A percentile compares a stretch with the other conserved stretches of the same genome.
phyloP scores from a whole-genome alignment of 805 yeast genomes.

The Candida sanyiensis region DNA sequence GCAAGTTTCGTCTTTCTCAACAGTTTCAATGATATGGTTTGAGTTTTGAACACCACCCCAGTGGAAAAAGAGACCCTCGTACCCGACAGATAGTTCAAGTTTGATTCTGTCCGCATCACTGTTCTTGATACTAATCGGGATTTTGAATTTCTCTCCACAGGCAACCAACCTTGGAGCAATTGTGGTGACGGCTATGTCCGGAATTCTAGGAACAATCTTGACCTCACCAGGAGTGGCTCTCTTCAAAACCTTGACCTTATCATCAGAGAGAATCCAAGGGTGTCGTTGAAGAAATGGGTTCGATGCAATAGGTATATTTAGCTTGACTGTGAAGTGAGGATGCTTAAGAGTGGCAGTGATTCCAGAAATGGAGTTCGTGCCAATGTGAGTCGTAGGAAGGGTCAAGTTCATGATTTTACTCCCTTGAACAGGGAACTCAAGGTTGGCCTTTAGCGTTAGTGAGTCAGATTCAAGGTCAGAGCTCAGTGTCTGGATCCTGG shows the following conservation, averaged over 20 bases:
- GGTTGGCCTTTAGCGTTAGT: constrained; percentile 11
- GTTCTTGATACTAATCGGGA: constrained; percentile 25
- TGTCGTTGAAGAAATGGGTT: constrained; percentile 13
- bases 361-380: constrained; percentile 12
- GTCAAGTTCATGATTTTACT: constrained; percentile 15
- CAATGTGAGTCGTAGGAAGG: constrained; percentile 18
- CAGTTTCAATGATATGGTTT: constrained; percentile 5
- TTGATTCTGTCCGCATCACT: constrained; percentile 30
- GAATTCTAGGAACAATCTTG: constrained; percentile 36
- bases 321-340: constrained; percentile 18
- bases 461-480: constrained; percentile 8
- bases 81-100: constrained; percentile 19
- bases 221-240: constrained; percentile 17
- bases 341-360: constrained; percentile 15
- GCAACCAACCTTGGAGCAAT: constrained; percentile 24
- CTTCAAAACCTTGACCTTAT: constrained; percentile 12
- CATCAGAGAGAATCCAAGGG: constrained; percentile 13
- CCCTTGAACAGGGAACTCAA: constrained; percentile 14
- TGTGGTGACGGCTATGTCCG: constrained; percentile 26
- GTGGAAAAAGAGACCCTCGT: constrained; percentile 12
- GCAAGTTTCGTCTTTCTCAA: constrained; percentile 4
- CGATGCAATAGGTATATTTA: constrained; percentile 16
- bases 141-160: constrained; percentile 28
- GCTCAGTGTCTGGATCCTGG: neutral
- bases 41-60: constrained; percentile 8